Percentiles rank a stretch among this genome's conserved stretches.
These are phyloP conservation scores for Heliophila coronopifolia DNA, from an alignment of 441 rosid species.

Conservation along the genomic window DNA sequence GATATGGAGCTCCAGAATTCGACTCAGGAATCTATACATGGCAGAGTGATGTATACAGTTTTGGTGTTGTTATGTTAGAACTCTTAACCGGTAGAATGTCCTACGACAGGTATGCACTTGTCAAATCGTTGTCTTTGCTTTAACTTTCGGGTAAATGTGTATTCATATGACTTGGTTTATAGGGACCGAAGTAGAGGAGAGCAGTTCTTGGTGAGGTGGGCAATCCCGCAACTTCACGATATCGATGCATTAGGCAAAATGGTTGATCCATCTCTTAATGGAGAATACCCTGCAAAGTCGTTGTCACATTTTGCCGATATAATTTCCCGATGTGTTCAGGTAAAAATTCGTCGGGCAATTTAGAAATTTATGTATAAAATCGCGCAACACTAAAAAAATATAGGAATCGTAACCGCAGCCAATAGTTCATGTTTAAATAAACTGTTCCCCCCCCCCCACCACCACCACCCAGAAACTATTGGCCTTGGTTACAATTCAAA, in stretches of 20 bases:
- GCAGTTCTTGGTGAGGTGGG: constrained; percentile 97
- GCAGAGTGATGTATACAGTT: constrained; percentile 95
- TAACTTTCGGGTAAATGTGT: no score
- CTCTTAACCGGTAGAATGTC: constrained; percentile 91
- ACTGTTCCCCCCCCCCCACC: no score
- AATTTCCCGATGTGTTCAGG: constrained; percentile 94
- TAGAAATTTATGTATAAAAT: no score
- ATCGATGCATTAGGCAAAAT: constrained; percentile 90
- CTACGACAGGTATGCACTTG: constrained; percentile 99
- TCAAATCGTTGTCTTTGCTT: no score
- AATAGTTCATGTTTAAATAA: no score
- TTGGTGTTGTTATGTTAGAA: constrained; percentile 97
- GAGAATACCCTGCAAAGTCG: constrained; percentile 95
- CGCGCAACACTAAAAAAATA: no score
- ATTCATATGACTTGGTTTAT: no score
- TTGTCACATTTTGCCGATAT: constrained; percentile 95
- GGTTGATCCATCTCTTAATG: constrained; percentile 89
- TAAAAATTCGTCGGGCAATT: no score
- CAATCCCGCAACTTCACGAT: constrained; percentile 93
- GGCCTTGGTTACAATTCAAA: no score
- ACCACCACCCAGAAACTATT: no score
- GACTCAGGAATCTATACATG: constrained; percentile 84
- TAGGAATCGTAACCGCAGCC: no score
- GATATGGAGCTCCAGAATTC: constrained; percentile 96
- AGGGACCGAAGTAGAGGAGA: constrained; percentile 82